phyloP scores from a whole-genome alignment of 305 asterid species.

The Solanum hybrid region DNA sequence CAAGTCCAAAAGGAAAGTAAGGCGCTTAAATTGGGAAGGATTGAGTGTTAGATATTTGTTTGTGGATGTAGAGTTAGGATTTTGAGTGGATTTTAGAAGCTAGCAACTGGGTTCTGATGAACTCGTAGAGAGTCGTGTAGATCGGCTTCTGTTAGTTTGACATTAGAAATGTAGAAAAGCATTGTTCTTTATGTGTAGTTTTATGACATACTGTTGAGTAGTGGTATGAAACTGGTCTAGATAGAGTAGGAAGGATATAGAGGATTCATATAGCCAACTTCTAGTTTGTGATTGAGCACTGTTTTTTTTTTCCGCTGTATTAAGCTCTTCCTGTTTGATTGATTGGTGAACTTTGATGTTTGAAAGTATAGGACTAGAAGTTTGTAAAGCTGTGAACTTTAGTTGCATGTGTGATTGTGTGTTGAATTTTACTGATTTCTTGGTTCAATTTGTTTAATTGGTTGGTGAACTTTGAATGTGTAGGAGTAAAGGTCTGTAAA shows the following conservation, averaged over 20 bases:
- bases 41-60: neutral
- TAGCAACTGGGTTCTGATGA: neutral
- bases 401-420: neutral
- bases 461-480: neutral
- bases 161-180: neutral
- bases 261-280: neutral
- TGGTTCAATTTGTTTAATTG: neutral
- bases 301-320: neutral
- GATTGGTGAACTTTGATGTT: neutral
- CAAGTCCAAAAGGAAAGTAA: neutral
- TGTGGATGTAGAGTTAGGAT: neutral
- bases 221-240: neutral
- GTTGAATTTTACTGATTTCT: neutral
- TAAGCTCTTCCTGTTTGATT: neutral
- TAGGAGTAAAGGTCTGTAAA: neutral
- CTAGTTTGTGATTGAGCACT: neutral
- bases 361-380: neutral
- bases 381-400: neutral
- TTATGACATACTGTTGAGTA: neutral
- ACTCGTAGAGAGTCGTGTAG: neutral
- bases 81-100: neutral
- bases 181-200: neutral
- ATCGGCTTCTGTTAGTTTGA: neutral
- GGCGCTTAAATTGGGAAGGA: neutral
- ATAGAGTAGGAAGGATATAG: neutral